phyloP scores from a whole-genome alignment of 1,284 basidiomycete genomes.

The Omphalotus olearius region DNA sequence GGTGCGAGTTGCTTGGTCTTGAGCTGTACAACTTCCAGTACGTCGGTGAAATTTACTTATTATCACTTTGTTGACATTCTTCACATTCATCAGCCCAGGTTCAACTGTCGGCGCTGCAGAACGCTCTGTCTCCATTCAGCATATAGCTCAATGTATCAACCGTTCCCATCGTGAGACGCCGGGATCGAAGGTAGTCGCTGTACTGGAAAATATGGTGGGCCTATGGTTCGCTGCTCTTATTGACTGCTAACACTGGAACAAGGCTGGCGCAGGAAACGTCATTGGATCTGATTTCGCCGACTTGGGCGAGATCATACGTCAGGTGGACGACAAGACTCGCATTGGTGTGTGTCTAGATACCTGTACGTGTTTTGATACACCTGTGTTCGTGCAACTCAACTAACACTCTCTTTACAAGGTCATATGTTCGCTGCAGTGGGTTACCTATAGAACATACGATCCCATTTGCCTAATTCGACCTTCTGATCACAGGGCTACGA shows the following conservation, averaged over 20 bases:
- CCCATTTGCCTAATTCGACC: background rate
- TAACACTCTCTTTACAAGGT: constrained; percentile 34
- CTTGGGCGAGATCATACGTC: constrained; percentile 63
- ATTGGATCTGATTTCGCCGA: constrained; percentile 73
- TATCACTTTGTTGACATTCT: constrained; percentile 4
- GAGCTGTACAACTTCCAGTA: constrained; percentile 84
- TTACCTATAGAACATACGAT: background rate
- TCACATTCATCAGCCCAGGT: constrained; percentile 56
- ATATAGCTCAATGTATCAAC: constrained; percentile 77
- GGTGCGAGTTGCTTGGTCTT: constrained; percentile 78
- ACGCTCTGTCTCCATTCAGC: constrained; percentile 53
- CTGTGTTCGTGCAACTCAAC: background rate
- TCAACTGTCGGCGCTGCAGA: constrained; percentile 72
- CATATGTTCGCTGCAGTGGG: constrained; percentile 79
- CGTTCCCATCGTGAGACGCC: constrained; percentile 66
- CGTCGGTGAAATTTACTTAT: too few species aligned
- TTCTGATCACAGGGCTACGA: constrained; percentile 62
- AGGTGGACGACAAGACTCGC: constrained; percentile 71
- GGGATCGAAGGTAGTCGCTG: constrained; percentile 47
- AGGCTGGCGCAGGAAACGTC: constrained; percentile 81
- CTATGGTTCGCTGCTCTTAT: background rate
- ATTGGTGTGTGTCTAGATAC: constrained; percentile 87
- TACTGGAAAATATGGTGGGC: constrained; percentile 84
- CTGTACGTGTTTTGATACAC: constrained; percentile 39
- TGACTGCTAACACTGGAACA: background rate